Conservation (phyloP, 257 asterid genomes). For the Solanum appendiculatum region DNA sequence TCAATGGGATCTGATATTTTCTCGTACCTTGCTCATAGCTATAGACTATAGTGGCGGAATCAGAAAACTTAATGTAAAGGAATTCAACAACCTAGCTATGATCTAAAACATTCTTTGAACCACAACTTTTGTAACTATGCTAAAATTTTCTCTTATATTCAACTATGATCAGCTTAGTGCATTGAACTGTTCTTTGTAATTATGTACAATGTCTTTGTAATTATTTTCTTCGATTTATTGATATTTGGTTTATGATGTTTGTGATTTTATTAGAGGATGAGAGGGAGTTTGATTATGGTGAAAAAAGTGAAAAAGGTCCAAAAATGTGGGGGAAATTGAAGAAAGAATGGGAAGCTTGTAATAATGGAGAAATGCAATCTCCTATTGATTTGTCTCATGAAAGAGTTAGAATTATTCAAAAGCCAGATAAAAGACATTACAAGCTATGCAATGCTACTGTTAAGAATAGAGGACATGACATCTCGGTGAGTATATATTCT, state of each 20-base stretch:
- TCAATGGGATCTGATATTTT: background rate
- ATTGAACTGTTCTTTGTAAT: background rate
- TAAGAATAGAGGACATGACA: constrained; percentile 11
- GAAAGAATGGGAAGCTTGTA: constrained; percentile 6
- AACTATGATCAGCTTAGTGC: background rate
- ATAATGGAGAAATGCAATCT: constrained; percentile 9
- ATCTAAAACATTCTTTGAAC: background rate
- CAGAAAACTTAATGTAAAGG: background rate
- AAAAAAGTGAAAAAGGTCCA: constrained; percentile 1
- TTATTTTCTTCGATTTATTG: background rate
- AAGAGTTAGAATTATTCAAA: background rate
- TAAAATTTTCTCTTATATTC: background rate
- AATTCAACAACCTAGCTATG: background rate
- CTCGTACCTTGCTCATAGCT: background rate
- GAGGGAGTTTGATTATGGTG: constrained; percentile 8
- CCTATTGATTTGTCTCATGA: background rate
- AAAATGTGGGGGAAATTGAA: constrained; percentile 3
- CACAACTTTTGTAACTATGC: background rate
- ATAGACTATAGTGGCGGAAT: background rate
- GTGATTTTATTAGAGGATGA: constrained; percentile 4
- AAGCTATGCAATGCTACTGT: constrained; percentile 9
- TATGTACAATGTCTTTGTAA: background rate
- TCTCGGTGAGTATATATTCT: background rate
- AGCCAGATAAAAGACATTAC: background rate
- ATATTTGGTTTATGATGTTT: background rate